Evolutionary conservation across 2,329 filamentous ascomycete species (phyloP).

Genomic region (Epichloe festucae): DNA sequence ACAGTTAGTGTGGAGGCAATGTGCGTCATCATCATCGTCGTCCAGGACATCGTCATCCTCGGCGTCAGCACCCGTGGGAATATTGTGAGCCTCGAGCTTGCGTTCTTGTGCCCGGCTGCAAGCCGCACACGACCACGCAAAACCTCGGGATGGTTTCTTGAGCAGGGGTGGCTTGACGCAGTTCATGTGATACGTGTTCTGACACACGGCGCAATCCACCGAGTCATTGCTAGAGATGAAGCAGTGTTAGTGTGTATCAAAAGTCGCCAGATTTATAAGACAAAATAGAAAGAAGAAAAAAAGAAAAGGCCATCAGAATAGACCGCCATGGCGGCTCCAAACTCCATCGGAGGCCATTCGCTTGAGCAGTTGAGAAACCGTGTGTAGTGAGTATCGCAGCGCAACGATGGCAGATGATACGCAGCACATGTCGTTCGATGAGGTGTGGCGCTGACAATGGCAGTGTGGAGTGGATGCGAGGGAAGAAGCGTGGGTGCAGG

Average conservation of each 20-base stretch:
- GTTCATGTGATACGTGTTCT: slow-evolving; percentile 95
- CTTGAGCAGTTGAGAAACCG: neutral
- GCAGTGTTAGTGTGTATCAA: neutral
- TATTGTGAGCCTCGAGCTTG: slow-evolving; percentile 80
- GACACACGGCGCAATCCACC: slow-evolving; percentile 91
- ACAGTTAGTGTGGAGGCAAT: slow-evolving; percentile 41
- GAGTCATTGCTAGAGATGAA: slow-evolving; percentile 60
- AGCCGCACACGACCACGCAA: slow-evolving; percentile 93
- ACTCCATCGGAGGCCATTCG: neutral
- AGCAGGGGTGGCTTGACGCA: slow-evolving; percentile 84
- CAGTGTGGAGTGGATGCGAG: slow-evolving; percentile 12
- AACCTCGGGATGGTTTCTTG: slow-evolving; percentile 94
- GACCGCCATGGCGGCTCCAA: neutral
- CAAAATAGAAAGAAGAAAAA: neutral
- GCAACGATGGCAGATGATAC: neutral
- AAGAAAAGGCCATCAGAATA: neutral
- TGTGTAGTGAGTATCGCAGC: neutral
- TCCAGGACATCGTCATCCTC: slow-evolving; percentile 51
- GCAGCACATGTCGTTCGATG: slow-evolving; percentile 5
- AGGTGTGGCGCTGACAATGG: slow-evolving; percentile 2
- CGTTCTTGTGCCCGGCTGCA: slow-evolving; percentile 94
- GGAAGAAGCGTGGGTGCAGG: slow-evolving; percentile 4
- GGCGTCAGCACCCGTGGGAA: slow-evolving; percentile 60
- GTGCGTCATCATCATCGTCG: slow-evolving; percentile 59
- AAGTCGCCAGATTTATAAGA: too few relatives aligned